Evolutionary conservation across 306 rosid genomes (phyloP).

Genomic region (Pterocarpus santalinus): DNA sequence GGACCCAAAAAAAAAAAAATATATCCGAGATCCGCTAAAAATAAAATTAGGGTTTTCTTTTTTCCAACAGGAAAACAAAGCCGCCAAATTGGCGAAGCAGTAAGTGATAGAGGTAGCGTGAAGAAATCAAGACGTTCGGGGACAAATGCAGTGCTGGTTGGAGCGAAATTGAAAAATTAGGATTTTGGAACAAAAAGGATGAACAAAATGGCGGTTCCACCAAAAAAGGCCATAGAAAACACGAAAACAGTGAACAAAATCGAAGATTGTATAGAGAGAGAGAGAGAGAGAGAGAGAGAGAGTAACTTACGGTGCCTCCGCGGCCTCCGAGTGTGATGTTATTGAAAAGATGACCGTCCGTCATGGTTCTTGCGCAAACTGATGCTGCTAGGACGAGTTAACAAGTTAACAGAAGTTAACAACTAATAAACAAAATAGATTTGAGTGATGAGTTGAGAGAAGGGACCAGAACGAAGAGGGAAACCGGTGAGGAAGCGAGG

Average conservation of each 20-base stretch:
- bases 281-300: conserved; percentile 37
- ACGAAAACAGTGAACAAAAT: conserved; percentile 27
- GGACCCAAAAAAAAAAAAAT: background rate
- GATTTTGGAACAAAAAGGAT: conserved; percentile 16
- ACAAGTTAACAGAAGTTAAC: too few relatives aligned
- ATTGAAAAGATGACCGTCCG: conserved; percentile 91
- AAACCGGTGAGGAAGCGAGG: too few relatives aligned
- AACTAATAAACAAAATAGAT: too few relatives aligned
- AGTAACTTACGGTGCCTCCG: conserved; percentile 85
- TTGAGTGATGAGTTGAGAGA: too few relatives aligned
- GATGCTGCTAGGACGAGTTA: background rate
- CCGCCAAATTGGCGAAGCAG: background rate
- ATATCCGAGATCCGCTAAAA: too few relatives aligned
- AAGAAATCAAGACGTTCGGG: background rate
- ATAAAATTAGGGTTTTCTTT: too few relatives aligned
- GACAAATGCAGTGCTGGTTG: background rate
- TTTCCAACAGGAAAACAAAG: background rate
- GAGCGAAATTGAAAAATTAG: conserved; percentile 31
- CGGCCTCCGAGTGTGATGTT: conserved; percentile 97
- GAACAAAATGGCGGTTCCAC: background rate
- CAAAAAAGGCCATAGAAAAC: background rate
- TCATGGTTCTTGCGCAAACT: conserved; percentile 53
- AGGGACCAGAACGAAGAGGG: too few relatives aligned
- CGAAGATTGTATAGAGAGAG: conserved; percentile 19
- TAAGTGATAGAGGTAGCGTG: background rate